Base-by-base conservation (phyloP, 108 stramenopile genomes). In the Mediolabrus comicus region DNA sequence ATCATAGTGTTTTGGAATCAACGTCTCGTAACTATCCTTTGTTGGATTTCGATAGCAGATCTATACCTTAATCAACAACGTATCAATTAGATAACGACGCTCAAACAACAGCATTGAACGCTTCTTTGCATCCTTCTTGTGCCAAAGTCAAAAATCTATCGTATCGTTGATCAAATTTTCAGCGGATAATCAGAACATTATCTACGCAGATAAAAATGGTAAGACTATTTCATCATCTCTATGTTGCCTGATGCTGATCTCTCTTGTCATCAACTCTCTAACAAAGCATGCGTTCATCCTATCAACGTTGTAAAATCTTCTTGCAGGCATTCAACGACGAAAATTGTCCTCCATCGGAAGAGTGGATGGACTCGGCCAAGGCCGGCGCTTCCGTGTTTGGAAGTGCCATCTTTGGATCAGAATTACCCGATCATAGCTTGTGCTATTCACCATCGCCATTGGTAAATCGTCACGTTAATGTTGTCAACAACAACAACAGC, bases 341-440 rank as follows among this genome's bases (percentile, higher is more conserved):
- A 53, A 68, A 75, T 58, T 46, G 66, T 54, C 59, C 61, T 53
- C 61, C 62, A 12, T 11, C 8, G 0, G 25, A 62, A 33, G 54
- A 65, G 7, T 56, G 59, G 19, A 51, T 51, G 55, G 65, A 59
- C 24, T 68, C 67, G 28, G 28, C 56, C 28, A 68, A 68, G 62
- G 67, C 74, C 29, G 74, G 74, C 22, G 46, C 46, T 22, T 67
- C 67, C 25, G 74, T 75, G 31, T 75, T 75, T 41, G 74, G 74
- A 10, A 67, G 59, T 53, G 19, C 56, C 30, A 22, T 75, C 34
- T 75, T 69, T 63, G 74, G 66, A 51, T 66, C 74, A 12, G 74
- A 75, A 46, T 67, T 53, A n/a, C 61, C 67, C n/a, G 74, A 75
- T 8, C 67, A 75, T 24, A 75, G 74, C 49, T 68, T 75, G 61